phyloP scores from a whole-genome alignment of 331 rosid species.

The Pyracantha coccinea region DNA sequence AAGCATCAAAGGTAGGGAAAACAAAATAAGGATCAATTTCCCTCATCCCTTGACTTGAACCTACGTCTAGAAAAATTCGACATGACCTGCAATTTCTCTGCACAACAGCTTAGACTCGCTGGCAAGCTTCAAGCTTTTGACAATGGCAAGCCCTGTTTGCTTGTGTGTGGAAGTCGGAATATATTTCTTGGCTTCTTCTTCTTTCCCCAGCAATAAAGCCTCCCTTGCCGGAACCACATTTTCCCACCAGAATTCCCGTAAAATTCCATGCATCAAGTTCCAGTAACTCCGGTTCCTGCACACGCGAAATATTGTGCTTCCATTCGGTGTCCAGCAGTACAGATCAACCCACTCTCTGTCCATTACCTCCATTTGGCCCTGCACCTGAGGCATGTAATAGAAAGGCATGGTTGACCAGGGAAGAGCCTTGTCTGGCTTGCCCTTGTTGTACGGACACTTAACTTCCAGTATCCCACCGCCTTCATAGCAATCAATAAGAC shows the following conservation, averaged over 20 bases:
- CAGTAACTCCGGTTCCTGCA: slow-evolving; percentile 58
- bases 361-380: slow-evolving; percentile 95
- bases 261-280: slow-evolving; percentile 59
- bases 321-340: slow-evolving; percentile 91
- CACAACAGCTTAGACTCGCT: slow-evolving; percentile 66
- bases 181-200: slow-evolving; percentile 44
- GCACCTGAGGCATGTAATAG: slow-evolving; percentile 98
- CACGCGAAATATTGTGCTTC: slow-evolving; percentile 83
- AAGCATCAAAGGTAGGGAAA: neutral
- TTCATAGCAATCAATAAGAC: slow-evolving; percentile 56
- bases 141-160: slow-evolving; percentile 66
- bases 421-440: slow-evolving; percentile 78
- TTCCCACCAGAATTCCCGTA: slow-evolving; percentile 90
- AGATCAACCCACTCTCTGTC: slow-evolving; percentile 80
- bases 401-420: slow-evolving; percentile 89
- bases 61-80: slow-evolving; percentile 47
- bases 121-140: slow-evolving; percentile 67
- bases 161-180: slow-evolving; percentile 68
- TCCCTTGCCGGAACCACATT: slow-evolving; percentile 83
- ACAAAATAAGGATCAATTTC: slow-evolving; percentile 15
- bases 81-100: slow-evolving; percentile 73
- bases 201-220: slow-evolving; percentile 46
- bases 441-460: slow-evolving; percentile 93
- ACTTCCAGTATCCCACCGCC: slow-evolving; percentile 82
- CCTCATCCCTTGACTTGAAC: slow-evolving; percentile 9